phyloP scores from a whole-genome alignment of 208 protist genomes.

The Trichomonas gallinae region DNA sequence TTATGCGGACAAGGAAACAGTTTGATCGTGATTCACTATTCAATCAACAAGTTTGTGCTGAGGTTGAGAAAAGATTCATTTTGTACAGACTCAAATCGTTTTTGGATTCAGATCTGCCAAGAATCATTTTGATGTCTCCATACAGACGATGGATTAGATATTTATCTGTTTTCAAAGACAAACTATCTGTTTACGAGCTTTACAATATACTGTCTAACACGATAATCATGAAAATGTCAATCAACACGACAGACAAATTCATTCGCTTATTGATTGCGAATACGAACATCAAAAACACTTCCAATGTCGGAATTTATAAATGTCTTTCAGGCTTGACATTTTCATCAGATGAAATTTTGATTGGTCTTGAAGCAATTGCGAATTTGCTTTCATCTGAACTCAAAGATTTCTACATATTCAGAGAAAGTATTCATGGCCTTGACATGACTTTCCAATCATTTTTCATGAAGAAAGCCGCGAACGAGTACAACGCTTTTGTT shows the following conservation, averaged over 20 bases:
- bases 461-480: not conserved
- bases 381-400: not conserved
- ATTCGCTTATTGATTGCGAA: not conserved
- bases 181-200: not conserved
- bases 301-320: not conserved
- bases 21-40: not conserved
- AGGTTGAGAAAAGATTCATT: not conserved
- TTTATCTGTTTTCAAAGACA: not conserved
- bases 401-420: not conserved
- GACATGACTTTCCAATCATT: not conserved
- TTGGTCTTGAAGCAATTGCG: not conserved
- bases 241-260: not conserved
- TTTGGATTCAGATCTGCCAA: not conserved
- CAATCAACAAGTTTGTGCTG: not conserved
- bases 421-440: not conserved
- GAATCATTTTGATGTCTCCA: not conserved
- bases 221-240: not conserved
- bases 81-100: not conserved
- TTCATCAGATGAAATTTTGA: not conserved
- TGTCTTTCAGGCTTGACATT: not conserved
- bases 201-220: not conserved
- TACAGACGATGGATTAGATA: not conserved
- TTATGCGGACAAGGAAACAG: not conserved
- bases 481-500: not conserved
- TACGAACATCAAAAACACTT: not conserved